Evolutionary conservation across 257 asterid species (phyloP).

Genomic region (Vinca minor): DNA sequence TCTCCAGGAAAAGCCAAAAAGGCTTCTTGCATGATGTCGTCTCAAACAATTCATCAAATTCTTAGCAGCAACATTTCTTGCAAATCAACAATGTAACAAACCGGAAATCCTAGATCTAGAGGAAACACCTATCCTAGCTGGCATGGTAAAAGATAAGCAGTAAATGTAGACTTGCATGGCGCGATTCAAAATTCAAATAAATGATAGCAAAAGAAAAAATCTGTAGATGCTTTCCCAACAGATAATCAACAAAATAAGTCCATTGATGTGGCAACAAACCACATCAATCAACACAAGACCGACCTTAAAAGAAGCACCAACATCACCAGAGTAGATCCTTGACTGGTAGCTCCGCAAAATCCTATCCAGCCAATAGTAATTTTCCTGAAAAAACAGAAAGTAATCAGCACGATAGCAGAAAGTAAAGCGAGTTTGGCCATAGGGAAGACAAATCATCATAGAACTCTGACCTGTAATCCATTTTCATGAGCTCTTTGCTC

Average conservation of each 20-base stretch:
- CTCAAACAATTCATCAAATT: not conserved
- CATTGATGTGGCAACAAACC: not conserved
- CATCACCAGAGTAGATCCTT: conserved; percentile 72
- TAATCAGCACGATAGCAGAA: conserved; percentile 21
- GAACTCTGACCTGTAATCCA: conserved; percentile 70
- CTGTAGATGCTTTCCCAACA: not conserved
- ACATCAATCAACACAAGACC: not conserved
- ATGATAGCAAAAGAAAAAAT: not conserved
- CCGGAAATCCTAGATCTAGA: not conserved
- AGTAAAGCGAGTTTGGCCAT: not conserved
- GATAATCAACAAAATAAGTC: not conserved
- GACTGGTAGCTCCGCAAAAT: conserved; percentile 90
- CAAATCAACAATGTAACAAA: not conserved
- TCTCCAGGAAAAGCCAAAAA: not conserved
- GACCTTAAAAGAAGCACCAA: conserved; percentile 75
- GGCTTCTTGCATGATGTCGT: not conserved
- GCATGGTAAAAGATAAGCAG: not conserved
- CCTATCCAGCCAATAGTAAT: conserved; percentile 78
- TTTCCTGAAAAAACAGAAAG: conserved; percentile 50
- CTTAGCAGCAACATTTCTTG: not conserved
- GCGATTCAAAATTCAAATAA: not conserved
- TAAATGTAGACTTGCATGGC: not conserved
- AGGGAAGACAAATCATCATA: conserved; percentile 9
- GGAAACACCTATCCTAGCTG: not conserved
- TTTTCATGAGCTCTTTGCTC: conserved; percentile 96